Evolutionary conservation across 148 eudicot species (phyloP), one percentile per base, ranked within the genome.

Genomic region (Fagopyrum esculentum): DNA sequence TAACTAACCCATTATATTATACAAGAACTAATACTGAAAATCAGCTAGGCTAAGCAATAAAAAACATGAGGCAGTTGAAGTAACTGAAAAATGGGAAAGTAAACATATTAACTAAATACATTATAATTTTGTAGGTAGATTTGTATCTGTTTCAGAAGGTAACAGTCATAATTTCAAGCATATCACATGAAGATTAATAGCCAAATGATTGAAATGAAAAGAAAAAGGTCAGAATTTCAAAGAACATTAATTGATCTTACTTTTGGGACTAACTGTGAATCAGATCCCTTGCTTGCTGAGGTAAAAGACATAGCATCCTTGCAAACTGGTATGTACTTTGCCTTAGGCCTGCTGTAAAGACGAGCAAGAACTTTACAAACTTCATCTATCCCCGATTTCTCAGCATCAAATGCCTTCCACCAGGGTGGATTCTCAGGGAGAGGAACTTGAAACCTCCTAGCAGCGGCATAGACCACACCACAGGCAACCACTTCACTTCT

Each of bases 381-480:
- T 81, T 93, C 95, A 88, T 93, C 90, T 30, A 89, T 91, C 6
- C 87, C 89, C 77, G 86, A 73, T 82, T 88, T 89, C 26, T 93
- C 95, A 10, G 98, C 97, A 83, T 93, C 97, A 79, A 93, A 91
- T 54, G 88, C 98, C 82, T 89, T 81, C 97, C 98, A 91, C 97
- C 97, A 91, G 1, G 97, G 97, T 56, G 98, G 98, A 85, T 91
- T 86, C 82, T 88, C 97, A 45, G 98, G 98, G 29, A 93, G 89
- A 9, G 95, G 91, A 52, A 88, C 95, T 43, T 87, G 87, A 78
- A 85, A 91, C 77, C 94, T 89, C 72, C 97, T 86, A 1, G 98
- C 94, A 81, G 98, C 97, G 81, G 97, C 97, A 83, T 93, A 93
- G 11, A 93, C 89, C 75, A 91, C 98, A 60, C 98, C 98, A 78